A percentile compares a stretch with the other conserved stretches of the same genome.
phyloP scores from a whole-genome alignment of 225 moss, liverwort and hornwort species.

The Physcomitrium patens region DNA sequence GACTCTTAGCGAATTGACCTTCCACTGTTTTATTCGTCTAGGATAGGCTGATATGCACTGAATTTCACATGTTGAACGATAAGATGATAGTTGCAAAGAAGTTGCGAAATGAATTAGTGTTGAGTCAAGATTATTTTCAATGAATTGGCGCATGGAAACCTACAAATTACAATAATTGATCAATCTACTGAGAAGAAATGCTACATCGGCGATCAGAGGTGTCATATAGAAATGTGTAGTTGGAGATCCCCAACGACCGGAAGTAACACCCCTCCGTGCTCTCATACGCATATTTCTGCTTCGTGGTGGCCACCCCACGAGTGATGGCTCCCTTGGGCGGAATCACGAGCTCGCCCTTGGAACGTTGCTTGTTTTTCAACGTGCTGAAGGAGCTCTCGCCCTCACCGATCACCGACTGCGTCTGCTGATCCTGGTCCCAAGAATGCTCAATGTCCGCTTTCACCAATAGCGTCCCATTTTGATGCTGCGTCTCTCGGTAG shows the following conservation, averaged over 20 bases:
- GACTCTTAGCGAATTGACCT: too few species aligned
- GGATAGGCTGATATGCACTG: too few species aligned
- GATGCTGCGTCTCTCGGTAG: conserved; percentile 33
- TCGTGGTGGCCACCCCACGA: conserved; percentile 55
- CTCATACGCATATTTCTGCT: conserved; percentile 61
- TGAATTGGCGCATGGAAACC: too few species aligned
- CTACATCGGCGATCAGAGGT: conserved; percentile 47
- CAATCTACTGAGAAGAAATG: conserved; percentile 22
- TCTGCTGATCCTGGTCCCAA: conserved; percentile 56
- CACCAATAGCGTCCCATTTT: conserved; percentile 43
- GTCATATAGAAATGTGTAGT: conserved; percentile 72
- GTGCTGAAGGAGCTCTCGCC: conserved; percentile 58
- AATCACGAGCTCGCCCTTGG: conserved; percentile 55
- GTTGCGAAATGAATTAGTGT: background rate
- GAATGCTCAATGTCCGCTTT: conserved; percentile 48
- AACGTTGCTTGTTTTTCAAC: conserved; percentile 63
- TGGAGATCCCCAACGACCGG: conserved; percentile 51
- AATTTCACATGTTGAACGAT: too few species aligned
- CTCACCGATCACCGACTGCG: conserved; percentile 23
- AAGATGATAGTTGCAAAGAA: background rate
- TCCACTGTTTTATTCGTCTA: too few species aligned
- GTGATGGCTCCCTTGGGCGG: conserved; percentile 56
- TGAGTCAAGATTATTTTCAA: background rate
- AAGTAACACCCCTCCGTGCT: conserved; percentile 78
- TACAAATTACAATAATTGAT: too few species aligned